Conservation (phyloP, 1,139 yeast genomes). For the Saccharomyces hybrid region DNA sequence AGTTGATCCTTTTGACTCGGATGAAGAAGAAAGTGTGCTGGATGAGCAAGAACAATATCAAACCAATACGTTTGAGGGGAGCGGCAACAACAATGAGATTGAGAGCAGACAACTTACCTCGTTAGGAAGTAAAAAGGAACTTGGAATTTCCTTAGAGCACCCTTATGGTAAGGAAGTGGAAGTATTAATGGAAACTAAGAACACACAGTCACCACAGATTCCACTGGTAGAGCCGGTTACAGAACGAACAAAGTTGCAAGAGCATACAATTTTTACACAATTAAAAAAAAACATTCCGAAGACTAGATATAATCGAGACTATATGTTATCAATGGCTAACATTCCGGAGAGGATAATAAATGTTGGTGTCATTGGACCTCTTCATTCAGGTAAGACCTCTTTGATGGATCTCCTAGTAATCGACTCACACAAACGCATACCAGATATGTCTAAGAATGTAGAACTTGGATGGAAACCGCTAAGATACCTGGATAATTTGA, state of each 20-base stretch:
- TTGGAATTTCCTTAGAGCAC: slow-evolving; percentile 7
- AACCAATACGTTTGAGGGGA: background rate
- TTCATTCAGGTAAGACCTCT: slow-evolving; percentile 85
- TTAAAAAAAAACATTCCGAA: slow-evolving; percentile 41
- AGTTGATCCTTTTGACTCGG: slow-evolving; percentile 39
- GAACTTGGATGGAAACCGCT: slow-evolving; percentile 31
- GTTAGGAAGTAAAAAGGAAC: slow-evolving; percentile 18
- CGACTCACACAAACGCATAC: slow-evolving; percentile 50
- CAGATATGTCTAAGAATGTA: slow-evolving; percentile 26
- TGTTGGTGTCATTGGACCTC: slow-evolving; percentile 72
- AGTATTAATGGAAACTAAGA: slow-evolving; percentile 50
- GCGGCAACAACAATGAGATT: slow-evolving; percentile 10
- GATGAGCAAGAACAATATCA: slow-evolving; percentile 17
- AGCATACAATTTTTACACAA: slow-evolving; percentile 16
- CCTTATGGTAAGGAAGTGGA: slow-evolving; percentile 57
- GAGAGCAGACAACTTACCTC: background rate
- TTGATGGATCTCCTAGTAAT: slow-evolving; percentile 60
- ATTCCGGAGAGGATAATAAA: slow-evolving; percentile 67
- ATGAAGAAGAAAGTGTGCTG: slow-evolving; percentile 31
- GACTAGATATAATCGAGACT: slow-evolving; percentile 56
- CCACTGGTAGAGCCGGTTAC: slow-evolving; percentile 58
- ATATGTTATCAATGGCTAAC: slow-evolving; percentile 43
- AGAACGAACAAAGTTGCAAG: slow-evolving; percentile 5
- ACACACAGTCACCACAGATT: slow-evolving; percentile 45
- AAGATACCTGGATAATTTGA: slow-evolving; percentile 60